These are phyloP conservation scores for Starmerella stigmatis DNA, from an alignment of 805 yeast species.

Conservation along the genomic window DNA sequence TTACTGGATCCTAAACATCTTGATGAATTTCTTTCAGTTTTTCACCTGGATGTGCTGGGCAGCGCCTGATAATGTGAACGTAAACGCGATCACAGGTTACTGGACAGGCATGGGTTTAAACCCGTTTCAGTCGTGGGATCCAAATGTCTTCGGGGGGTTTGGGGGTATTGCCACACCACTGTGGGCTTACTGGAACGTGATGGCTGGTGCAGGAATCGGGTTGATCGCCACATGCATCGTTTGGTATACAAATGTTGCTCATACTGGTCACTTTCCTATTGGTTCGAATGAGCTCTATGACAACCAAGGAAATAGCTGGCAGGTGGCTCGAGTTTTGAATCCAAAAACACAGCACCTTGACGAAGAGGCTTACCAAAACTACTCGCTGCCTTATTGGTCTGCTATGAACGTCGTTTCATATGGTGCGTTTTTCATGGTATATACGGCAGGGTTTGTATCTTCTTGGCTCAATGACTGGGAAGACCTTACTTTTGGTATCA, in stretches of 20 bases:
- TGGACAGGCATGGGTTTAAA: conserved; percentile 32
- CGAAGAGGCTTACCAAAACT: conserved; percentile 39
- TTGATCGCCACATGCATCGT: conserved; percentile 26
- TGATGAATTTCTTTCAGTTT: conserved; percentile 49
- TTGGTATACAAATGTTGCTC: conserved; percentile 39
- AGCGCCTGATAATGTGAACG: conserved; percentile 43
- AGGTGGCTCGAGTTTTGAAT: conserved; percentile 38
- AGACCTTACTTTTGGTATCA: not conserved
- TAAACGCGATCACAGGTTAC: conserved; percentile 53
- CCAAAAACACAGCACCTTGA: conserved; percentile 38
- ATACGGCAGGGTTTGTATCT: conserved; percentile 48
- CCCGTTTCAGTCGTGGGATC: not conserved
- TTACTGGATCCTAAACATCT: conserved; percentile 57
- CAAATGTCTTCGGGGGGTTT: not conserved
- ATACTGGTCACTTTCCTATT: conserved; percentile 45
- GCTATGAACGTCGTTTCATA: conserved; percentile 52
- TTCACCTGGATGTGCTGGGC: conserved; percentile 54
- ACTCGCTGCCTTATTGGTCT: conserved; percentile 58
- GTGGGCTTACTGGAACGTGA: not conserved
- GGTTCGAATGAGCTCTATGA: conserved; percentile 40
- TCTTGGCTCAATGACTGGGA: conserved; percentile 21
- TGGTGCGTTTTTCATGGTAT: conserved; percentile 47
- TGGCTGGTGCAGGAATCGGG: conserved; percentile 25
- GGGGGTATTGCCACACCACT: not conserved
- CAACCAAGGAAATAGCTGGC: conserved; percentile 41